Percentiles rank a stretch among this genome's conserved stretches.
Evolutionary conservation across 2,329 filamentous ascomycete genomes (phyloP).

Genomic region (Botryotinia convoluta): DNA sequence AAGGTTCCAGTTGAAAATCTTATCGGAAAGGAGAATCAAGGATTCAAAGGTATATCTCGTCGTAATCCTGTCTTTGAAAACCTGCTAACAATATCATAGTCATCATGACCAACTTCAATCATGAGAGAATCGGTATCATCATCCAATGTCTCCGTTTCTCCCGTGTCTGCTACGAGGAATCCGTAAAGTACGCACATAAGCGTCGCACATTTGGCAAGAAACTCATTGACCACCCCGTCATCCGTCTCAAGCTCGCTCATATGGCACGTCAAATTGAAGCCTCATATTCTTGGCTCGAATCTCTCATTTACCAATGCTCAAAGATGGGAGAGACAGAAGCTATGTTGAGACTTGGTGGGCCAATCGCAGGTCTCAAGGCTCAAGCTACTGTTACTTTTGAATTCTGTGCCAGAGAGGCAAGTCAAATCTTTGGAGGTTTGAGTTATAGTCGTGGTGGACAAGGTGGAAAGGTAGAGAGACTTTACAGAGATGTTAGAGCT

Average conservation of each 20-base stretch:
- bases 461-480: slow-evolving; percentile 88
- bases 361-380: slow-evolving; percentile 91
- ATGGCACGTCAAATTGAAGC: slow-evolving; percentile 99
- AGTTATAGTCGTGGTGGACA: slow-evolving; percentile 92
- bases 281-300: slow-evolving; percentile 95
- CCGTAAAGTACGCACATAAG: slow-evolving; percentile 96
- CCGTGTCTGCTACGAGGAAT: slow-evolving; percentile 95
- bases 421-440: slow-evolving; percentile 94
- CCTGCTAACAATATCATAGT: slow-evolving; percentile 47
- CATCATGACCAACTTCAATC: slow-evolving; percentile 99
- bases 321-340: slow-evolving; percentile 93
- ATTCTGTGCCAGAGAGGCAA: slow-evolving; percentile 94
- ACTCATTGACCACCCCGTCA: slow-evolving; percentile 94
- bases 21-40: slow-evolving; percentile 96
- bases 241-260: slow-evolving; percentile 94
- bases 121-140: slow-evolving; percentile 97
- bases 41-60: slow-evolving; percentile 68
- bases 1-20: slow-evolving; percentile 99
- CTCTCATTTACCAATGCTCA: slow-evolving; percentile 87
- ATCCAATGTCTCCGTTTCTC: slow-evolving; percentile 96
- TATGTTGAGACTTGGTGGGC: slow-evolving; percentile 91
- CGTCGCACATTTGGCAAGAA: slow-evolving; percentile 94
- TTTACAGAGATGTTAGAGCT: slow-evolving; percentile 92
- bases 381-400: slow-evolving; percentile 94
- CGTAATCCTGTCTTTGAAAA: not conserved